Evolutionary conservation across 1,284 basidiomycete genomes (phyloP), one percentile per base, ranked within the genome.

Genomic region (Irpex sp.): DNA sequence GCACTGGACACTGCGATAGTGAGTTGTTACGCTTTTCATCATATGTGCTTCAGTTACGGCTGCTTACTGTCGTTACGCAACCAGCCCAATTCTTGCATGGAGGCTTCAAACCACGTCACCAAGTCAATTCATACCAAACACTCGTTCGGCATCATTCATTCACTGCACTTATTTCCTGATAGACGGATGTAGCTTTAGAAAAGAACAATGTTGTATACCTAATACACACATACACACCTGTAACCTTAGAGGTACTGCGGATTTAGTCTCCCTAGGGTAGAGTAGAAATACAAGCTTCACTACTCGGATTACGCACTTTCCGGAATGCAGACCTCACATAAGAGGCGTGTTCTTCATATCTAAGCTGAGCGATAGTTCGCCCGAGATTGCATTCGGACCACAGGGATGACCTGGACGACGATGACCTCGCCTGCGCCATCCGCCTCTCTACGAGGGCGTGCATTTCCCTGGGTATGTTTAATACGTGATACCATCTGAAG

Each of bases 1-100:
- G 36, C 81, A 19, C 33, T 59, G 58, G 9, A 6, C 39, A 33
- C 15, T 50, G 58, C 21, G n/a, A 15, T 46, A n/a, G 49, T 50
- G 49, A 50, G 49, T 50, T 50, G 2, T 19, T 50, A 11, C 15
- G 8, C 39, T 43, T 43, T 43, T 43, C 39, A 2, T 17, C 11
- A 19, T 9, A 21, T 3, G 4, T 50, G n/a, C 17, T n/a, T 50
- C 19, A 50, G 7, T 50, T 19, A 9, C 49, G 19, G 11, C 17
- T 21, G 17, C 49, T 50, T 21, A 50, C 15, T 50, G 49, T 8
- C 17, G 11, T n/a, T n/a, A 17, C 11, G 7, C 49, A 8, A 8
- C 19, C n/a, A 21, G 49, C 3, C 8, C 17, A 50, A n/a, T 8
- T 17, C 49, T 8, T 8, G n/a, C 49, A 8, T n/a, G 7, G 17